Conservation (phyloP, 1,284 basidiomycete species). For the Golubevia sp. region DNA sequence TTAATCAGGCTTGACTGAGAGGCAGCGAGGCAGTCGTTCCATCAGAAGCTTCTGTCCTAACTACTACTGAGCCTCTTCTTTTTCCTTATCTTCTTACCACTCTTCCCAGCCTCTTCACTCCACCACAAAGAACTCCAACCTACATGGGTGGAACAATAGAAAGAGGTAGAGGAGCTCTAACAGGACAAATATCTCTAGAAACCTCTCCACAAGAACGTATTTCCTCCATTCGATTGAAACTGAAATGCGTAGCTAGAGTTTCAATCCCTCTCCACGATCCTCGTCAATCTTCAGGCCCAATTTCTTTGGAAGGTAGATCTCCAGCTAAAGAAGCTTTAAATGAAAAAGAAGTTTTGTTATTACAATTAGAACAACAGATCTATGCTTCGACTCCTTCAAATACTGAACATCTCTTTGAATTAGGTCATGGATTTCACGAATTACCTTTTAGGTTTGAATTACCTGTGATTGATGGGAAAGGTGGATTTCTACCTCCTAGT, state of each 20-base stretch:
- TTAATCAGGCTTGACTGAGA: no score
- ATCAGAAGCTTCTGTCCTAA: no score
- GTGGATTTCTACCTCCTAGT: neutral
- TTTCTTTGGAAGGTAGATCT: no score
- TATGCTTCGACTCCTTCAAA: no score
- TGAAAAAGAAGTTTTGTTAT: no score
- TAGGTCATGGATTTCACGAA: neutral
- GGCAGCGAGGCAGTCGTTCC: no score
- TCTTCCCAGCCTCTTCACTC: slow-evolving; percentile 20
- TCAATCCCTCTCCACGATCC: neutral
- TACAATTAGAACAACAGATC: no score
- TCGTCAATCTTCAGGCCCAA: neutral
- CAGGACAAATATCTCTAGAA: slow-evolving; percentile 22
- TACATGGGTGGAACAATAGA: slow-evolving; percentile 44
- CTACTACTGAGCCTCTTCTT: no score
- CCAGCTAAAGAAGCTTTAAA: no score
- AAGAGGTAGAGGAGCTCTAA: slow-evolving; percentile 35
- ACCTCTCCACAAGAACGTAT: slow-evolving; percentile 24
- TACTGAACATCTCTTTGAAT: no score
- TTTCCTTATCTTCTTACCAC: no score
- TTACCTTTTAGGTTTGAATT: neutral
- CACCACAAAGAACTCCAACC: slow-evolving; percentile 39
- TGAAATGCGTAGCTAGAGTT: slow-evolving; percentile 1
- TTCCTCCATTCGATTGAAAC: slow-evolving; percentile 22
- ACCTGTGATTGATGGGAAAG: neutral